Percentiles rank a stretch among this genome's conserved stretches.
Evolutionary conservation across 768 basidiomycete species (phyloP).

Genomic region (Boletus coccyginus): DNA sequence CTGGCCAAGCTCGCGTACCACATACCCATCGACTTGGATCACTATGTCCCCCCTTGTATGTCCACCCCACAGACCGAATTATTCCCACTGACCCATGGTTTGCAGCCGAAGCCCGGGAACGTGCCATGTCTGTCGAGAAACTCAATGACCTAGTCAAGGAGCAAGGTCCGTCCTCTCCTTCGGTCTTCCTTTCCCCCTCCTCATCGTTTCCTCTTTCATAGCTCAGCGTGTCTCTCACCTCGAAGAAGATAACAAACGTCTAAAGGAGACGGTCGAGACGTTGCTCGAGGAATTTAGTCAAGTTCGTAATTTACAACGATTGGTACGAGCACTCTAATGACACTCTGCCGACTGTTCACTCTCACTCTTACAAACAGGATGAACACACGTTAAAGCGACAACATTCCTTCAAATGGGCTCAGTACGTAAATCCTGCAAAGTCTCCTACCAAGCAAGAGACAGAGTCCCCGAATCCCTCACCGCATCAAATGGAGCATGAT

Average conservation of each 20-base stretch:
- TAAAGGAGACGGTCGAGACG: conserved; percentile 59
- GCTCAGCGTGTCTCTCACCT: conserved; percentile 65
- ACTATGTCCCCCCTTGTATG: conserved; percentile 90
- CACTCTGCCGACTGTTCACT: conserved; percentile 4
- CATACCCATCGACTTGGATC: conserved; percentile 77
- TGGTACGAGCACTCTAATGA: conserved; percentile 11
- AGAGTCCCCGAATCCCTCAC: conserved; percentile 80
- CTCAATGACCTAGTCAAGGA: conserved; percentile 66
- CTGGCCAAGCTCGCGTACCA: conserved; percentile 81
- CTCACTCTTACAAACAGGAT: conserved; percentile 23
- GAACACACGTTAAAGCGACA: conserved; percentile 59
- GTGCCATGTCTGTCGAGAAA: conserved; percentile 58
- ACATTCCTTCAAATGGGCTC: conserved; percentile 87
- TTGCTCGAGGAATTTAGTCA: conserved; percentile 64
- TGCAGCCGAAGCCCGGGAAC: conserved; percentile 59
- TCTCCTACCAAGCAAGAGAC: conserved; percentile 77
- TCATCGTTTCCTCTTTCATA: conserved; percentile 29
- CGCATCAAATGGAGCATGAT: conserved; percentile 77
- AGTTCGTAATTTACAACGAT: conserved; percentile 36
- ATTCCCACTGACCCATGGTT: neutral
- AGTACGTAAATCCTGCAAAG: conserved; percentile 69
- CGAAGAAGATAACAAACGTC: conserved; percentile 74
- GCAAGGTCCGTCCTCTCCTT: conserved; percentile 52
- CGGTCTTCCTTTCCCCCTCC: neutral
- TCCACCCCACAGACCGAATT: conserved; percentile 7